Evolutionary conservation across 352 stramenopile genomes (phyloP), one percentile per base, ranked within the genome.

Genomic region (Phytophthora macrochlamydospora): DNA sequence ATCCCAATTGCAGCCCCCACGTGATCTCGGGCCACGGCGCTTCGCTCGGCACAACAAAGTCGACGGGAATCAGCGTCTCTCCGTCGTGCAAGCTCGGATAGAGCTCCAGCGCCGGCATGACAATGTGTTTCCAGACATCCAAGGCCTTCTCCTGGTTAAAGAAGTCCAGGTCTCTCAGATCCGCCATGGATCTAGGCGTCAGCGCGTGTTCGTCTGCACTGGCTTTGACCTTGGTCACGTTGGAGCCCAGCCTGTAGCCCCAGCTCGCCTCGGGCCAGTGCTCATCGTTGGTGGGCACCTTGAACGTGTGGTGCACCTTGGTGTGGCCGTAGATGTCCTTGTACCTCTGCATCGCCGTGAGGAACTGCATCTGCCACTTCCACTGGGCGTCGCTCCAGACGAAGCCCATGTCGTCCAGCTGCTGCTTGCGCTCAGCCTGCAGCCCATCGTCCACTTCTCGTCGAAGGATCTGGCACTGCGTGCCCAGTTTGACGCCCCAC

Each of bases 401-500:
- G 52, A 94, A 94, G 3, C 75, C 83, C 52, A 94, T 69, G n/a
- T 55, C 64, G 42, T 89, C 67, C 38, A 94, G 75, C 18, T 81
- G 63, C 37, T 76, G 58, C 40, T 79, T 96, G 11, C 69, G 59
- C 7, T 63, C 42, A 2, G 18, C 38, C n/a, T 48, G 52, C 28
- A 75, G 42, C 11, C 61, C 65, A 14, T 69, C 53, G 2, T 62
- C 56, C 2, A 43, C 51, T 56, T 90, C 74, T 9, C 71, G 71
- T 44, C 94, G 91, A 61, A 98, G 83, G 11, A 95, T 59, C 71
- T 98, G 94, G n/a, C 96, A 95, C 46, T 94, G 77, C 32, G 84
- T 89, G 35, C 95, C 95, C 24, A 98, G 75, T 40, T 93, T 89
- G 37, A 98, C 78, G 13, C 90, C 92, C 89, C 91, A 96, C 8